Evolutionary conservation across 345 rosid species (phyloP).

Genomic region (Dipteronia sinensis): DNA sequence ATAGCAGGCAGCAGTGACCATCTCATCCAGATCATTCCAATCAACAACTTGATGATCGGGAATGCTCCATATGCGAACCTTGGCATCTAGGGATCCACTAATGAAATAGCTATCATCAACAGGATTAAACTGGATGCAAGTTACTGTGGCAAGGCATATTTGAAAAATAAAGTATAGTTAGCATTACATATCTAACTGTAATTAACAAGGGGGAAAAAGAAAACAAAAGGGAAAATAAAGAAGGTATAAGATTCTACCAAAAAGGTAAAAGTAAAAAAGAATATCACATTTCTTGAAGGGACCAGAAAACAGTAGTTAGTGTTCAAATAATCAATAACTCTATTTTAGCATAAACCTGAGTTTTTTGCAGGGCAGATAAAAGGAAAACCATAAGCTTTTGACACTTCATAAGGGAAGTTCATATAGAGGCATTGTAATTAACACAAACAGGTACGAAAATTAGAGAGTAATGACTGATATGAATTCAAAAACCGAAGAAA

Average conservation of each 20-base stretch:
- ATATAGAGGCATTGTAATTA: background rate
- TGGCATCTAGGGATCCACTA: constrained; percentile 96
- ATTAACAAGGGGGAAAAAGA: constrained; percentile 2
- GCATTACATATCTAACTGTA: constrained; percentile 9
- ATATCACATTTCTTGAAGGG: background rate
- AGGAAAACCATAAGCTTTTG: background rate
- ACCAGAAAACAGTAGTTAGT: background rate
- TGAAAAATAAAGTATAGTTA: constrained; percentile 21
- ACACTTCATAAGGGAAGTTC: background rate
- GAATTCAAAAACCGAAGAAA: constrained; percentile 5
- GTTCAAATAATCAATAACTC: background rate
- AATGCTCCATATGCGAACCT: constrained; percentile 98
- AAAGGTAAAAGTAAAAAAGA: background rate
- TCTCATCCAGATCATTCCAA: constrained; percentile 97
- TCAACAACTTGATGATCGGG: constrained; percentile 91
- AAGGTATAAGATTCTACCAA: background rate
- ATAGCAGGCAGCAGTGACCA: constrained; percentile 98
- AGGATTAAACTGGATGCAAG: constrained; percentile 99
- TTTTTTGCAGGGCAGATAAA: background rate
- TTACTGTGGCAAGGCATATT: constrained; percentile 60
- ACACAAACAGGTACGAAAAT: background rate
- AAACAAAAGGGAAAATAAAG: background rate
- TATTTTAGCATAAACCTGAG: background rate
- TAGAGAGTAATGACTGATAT: background rate
- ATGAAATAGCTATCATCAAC: constrained; percentile 95